Conservation (phyloP, 225 moss, liverwort and hornwort genomes). For the Rhytidiadelphus loreus region DNA sequence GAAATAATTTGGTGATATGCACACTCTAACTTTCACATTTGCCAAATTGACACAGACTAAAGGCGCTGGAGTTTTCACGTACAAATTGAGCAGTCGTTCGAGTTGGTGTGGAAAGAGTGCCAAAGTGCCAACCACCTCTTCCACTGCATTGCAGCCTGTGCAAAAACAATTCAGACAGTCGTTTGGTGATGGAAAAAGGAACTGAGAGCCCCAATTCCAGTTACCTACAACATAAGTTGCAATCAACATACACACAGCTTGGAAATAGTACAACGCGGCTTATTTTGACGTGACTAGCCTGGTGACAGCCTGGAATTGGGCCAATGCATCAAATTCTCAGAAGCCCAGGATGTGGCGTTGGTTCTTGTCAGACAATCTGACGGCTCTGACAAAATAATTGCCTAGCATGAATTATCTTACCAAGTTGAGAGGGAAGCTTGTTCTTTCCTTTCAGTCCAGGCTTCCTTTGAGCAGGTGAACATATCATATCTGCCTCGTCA, state of each 20-base stretch:
- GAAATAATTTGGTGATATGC: not conserved
- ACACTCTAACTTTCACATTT: not conserved
- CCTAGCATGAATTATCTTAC: not conserved
- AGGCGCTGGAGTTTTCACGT: not conserved
- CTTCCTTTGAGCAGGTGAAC: not conserved
- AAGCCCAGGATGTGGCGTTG: not conserved
- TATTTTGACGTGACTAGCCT: not conserved
- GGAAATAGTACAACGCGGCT: not conserved
- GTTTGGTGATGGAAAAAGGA: not conserved
- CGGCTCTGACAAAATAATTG: conserved; percentile 14
- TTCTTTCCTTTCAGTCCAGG: not conserved
- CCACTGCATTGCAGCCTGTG: not conserved
- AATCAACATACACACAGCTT: not conserved
- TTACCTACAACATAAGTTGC: not conserved
- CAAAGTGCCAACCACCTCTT: not conserved
- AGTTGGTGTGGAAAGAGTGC: not conserved
- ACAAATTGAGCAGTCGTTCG: not conserved
- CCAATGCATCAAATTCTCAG: not conserved
- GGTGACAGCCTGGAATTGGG: not conserved
- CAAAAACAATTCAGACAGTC: not conserved
- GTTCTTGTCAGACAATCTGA: not conserved
- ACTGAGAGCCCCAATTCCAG: not conserved
- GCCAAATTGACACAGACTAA: not conserved
- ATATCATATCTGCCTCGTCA: not conserved
- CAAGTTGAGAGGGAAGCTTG: not conserved